A percentile compares a stretch with the other conserved stretches of the same genome.
Evolutionary conservation across 2,329 filamentous ascomycete genomes (phyloP).

Genomic region (Penicillium corylophilum): DNA sequence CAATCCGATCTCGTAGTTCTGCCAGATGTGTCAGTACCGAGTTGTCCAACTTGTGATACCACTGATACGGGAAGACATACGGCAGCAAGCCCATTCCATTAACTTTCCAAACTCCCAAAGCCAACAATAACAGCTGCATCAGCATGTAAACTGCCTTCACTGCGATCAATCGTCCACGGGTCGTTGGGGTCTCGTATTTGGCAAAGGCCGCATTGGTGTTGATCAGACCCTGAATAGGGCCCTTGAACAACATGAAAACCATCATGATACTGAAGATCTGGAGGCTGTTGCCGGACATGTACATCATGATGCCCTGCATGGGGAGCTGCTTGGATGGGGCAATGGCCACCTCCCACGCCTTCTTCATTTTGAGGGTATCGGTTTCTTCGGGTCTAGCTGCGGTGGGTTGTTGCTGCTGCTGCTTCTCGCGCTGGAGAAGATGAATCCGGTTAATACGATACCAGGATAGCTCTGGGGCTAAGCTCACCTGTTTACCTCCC

Average conservation of each 20-base stretch:
- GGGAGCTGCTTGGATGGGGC: slow-evolving; percentile 90
- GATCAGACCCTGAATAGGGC: slow-evolving; percentile 80
- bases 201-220: slow-evolving; percentile 85
- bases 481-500: slow-evolving; percentile 53
- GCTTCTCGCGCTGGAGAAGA: slow-evolving; percentile 28
- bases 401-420: slow-evolving; percentile 32
- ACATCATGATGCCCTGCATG: slow-evolving; percentile 99
- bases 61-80: slow-evolving; percentile 52
- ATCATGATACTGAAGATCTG: slow-evolving; percentile 99
- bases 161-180: slow-evolving; percentile 68
- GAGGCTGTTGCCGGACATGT: slow-evolving; percentile 98
- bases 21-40: slow-evolving; percentile 11
- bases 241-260: slow-evolving; percentile 99
- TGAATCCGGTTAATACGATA: slow-evolving; percentile 2
- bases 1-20: slow-evolving; percentile 96
- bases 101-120: slow-evolving; percentile 90
- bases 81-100: slow-evolving; percentile 94
- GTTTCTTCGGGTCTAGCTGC: slow-evolving; percentile 68
- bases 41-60: background rate
- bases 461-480: background rate
- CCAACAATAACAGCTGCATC: slow-evolving; percentile 82
- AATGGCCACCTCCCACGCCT: slow-evolving; percentile 96
- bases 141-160: slow-evolving; percentile 86
- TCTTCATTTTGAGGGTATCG: slow-evolving; percentile 95
- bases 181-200: slow-evolving; percentile 81